phyloP scores from a whole-genome alignment of 163 green algal genomes.

The Chlamydomonas reinhardtii region DNA sequence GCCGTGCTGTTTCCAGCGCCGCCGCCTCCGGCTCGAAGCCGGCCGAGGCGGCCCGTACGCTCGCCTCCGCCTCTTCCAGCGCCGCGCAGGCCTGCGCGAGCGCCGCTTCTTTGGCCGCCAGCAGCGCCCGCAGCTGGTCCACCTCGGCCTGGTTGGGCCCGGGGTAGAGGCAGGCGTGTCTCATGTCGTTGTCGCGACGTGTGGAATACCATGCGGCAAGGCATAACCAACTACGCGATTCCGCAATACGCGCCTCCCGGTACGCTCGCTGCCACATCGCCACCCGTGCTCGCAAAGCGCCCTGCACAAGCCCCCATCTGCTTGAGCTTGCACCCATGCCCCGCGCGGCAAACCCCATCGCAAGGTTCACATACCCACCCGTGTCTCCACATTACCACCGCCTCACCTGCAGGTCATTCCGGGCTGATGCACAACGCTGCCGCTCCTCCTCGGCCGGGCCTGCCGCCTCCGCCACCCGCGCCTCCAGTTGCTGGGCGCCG shows the following conservation, averaged over 20 bases:
- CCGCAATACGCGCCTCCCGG: too few species aligned
- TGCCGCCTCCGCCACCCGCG: neutral
- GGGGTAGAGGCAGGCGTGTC: too few species aligned
- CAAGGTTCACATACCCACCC: too few species aligned
- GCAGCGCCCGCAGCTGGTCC: slow-evolving; percentile 2
- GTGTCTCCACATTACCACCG: too few species aligned
- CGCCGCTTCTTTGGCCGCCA: slow-evolving; percentile 20
- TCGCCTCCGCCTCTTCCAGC: neutral
- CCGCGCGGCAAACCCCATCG: too few species aligned
- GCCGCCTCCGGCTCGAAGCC: neutral
- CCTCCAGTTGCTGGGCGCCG: neutral
- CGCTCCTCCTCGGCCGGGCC: slow-evolving; percentile 23
- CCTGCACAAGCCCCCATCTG: too few species aligned
- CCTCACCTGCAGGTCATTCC: slow-evolving; percentile 23
- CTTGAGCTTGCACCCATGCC: too few species aligned
- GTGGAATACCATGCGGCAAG: too few species aligned
- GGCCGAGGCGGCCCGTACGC: neutral
- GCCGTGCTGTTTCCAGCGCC: neutral
- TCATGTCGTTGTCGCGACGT: too few species aligned
- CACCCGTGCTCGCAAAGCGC: too few species aligned
- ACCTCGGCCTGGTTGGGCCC: slow-evolving; percentile 33
- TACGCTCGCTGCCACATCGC: too few species aligned
- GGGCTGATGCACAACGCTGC: neutral
- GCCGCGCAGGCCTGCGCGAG: neutral
- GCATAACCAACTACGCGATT: too few species aligned